These are phyloP conservation scores for Candida argentea DNA, from an alignment of 805 yeast species.

Conservation along the genomic window DNA sequence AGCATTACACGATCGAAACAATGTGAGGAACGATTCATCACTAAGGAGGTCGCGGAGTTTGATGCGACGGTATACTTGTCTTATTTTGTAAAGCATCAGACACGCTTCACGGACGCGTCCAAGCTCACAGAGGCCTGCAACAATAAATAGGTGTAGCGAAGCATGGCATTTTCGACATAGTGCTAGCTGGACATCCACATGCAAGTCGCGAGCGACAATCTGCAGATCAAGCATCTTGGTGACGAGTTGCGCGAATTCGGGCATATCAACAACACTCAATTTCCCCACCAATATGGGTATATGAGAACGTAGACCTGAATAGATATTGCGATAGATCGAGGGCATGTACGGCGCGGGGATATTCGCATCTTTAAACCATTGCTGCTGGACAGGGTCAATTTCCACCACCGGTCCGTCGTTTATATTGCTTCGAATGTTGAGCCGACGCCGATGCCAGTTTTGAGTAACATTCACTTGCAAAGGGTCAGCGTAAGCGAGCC, in stretches of 20 bases:
- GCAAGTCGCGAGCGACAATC: constrained; percentile 3
- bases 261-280: constrained; percentile 20
- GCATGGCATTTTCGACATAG: constrained; percentile 15
- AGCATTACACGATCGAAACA: too few species aligned
- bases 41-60: too few species aligned
- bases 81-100: too few species aligned
- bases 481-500: constrained; percentile 4
- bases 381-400: constrained; percentile 4
- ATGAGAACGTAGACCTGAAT: constrained; percentile 11
- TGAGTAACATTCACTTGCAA: constrained; percentile 8
- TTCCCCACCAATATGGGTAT: constrained; percentile 21
- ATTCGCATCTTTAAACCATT: neutral
- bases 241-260: constrained; percentile 17
- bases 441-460: constrained; percentile 14
- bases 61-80: too few species aligned
- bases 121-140: constrained; percentile 17
- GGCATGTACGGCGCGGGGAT: constrained; percentile 13
- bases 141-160: constrained; percentile 16
- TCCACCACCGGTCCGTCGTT: neutral
- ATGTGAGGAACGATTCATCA: too few species aligned
- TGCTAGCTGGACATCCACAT: constrained; percentile 11
- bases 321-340: constrained; percentile 16
- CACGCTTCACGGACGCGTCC: constrained; percentile 17
- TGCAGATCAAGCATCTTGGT: constrained; percentile 6
- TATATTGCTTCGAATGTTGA: constrained; percentile 12